phyloP scores from a whole-genome alignment of 1,139 yeast species.

The Saccharomyces hybrid region DNA sequence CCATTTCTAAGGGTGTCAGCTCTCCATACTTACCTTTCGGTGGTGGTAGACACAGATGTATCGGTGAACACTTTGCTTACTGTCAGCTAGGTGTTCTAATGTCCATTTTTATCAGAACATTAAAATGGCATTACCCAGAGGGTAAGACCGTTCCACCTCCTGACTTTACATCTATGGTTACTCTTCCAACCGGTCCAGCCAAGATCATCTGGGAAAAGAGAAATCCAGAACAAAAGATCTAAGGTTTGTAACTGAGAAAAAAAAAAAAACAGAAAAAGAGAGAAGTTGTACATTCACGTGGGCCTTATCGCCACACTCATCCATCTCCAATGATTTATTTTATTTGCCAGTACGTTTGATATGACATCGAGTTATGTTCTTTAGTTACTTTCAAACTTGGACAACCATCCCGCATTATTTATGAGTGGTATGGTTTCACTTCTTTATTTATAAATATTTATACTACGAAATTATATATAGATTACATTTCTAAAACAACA shows the following conservation, averaged over 20 bases:
- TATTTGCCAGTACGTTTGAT: neutral
- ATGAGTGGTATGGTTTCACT: neutral
- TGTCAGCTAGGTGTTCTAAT: constrained; percentile 86
- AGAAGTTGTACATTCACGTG: neutral
- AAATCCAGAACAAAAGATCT: constrained; percentile 23
- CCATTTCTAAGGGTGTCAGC: constrained; percentile 88
- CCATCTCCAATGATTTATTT: neutral
- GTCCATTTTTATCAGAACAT: constrained; percentile 64
- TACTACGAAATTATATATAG: neutral
- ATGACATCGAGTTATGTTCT: neutral
- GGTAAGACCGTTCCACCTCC: constrained; percentile 55
- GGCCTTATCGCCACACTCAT: neutral
- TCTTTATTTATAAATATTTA: neutral
- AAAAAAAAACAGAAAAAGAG: neutral
- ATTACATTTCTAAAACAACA: neutral
- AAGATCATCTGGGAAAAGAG: constrained; percentile 70
- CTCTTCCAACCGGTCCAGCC: constrained; percentile 80
- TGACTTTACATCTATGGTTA: constrained; percentile 90
- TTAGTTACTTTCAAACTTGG: neutral
- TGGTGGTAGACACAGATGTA: constrained; percentile 99
- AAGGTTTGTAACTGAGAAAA: constrained; percentile 1
- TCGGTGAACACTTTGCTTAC: constrained; percentile 97
- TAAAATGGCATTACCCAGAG: constrained; percentile 65
- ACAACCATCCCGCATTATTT: neutral
- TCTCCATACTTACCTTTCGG: constrained; percentile 97